A percentile compares a stretch with the other conserved stretches of the same genome.
Evolutionary conservation across 2,329 filamentous ascomycete genomes (phyloP).

Genomic region (Talaromyces sp.): DNA sequence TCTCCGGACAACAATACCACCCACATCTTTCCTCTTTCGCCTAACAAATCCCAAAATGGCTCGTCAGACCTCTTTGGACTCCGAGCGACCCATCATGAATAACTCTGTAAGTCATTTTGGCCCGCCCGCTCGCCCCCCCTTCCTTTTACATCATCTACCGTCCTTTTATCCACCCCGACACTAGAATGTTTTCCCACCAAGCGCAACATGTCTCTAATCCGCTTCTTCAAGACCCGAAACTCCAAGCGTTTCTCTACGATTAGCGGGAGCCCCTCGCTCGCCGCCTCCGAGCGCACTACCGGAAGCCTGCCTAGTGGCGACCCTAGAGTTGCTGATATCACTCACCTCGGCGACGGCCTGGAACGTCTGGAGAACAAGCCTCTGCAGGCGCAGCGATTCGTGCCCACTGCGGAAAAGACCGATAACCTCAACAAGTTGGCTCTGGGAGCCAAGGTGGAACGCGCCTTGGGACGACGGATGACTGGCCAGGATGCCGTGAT

Average conservation of each 20-base stretch:
- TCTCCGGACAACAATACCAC: conserved; percentile 3
- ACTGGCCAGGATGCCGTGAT: conserved; percentile 79
- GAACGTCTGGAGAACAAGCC: conserved; percentile 90
- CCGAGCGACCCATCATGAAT: conserved; percentile 59
- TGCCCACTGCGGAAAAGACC: conserved; percentile 75
- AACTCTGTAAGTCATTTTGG: conserved; percentile 48
- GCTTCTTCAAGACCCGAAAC: conserved; percentile 46
- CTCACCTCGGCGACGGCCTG: conserved; percentile 76
- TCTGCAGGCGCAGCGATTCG: conserved; percentile 78
- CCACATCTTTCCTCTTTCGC: conserved; percentile 2
- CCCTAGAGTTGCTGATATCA: conserved; percentile 65
- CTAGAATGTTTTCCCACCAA: background rate
- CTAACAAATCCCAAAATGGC: conserved; percentile 35
- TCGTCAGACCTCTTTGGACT: conserved; percentile 53
- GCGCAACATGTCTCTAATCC: conserved; percentile 15
- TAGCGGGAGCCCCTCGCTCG: conserved; percentile 51
- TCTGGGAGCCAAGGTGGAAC: conserved; percentile 85
- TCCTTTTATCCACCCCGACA: background rate
- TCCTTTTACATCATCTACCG: background rate
- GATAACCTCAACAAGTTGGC: conserved; percentile 84
- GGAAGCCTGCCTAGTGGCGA: conserved; percentile 45
- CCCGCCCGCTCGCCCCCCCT: background rate
- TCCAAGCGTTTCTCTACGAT: conserved; percentile 59
- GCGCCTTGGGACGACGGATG: conserved; percentile 84
- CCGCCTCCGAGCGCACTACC: conserved; percentile 49